Percentiles rank a stretch among this genome's conserved stretches.
Conservation (phyloP, 352 stramenopile genomes). For the Phytophthora niederhauseri region DNA sequence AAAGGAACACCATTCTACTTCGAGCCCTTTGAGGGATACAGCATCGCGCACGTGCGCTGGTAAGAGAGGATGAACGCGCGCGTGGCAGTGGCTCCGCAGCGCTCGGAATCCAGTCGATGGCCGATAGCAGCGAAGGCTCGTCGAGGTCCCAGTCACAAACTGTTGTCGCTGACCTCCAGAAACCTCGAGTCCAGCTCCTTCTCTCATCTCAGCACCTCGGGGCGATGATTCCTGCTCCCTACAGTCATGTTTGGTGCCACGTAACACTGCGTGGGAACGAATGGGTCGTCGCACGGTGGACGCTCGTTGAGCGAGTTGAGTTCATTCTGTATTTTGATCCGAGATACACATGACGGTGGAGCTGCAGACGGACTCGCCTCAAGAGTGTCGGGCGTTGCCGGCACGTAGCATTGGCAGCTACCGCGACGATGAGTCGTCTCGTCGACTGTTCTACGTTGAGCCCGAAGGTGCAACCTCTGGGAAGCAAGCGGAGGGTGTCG, state of each 20-base stretch:
- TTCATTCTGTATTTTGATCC: background rate
- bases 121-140: background rate
- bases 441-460: slow-evolving; percentile 19
- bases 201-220: background rate
- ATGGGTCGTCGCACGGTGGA: slow-evolving; percentile 2
- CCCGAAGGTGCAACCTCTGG: background rate
- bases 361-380: background rate
- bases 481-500: background rate
- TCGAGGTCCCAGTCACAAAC: background rate
- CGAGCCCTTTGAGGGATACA: background rate
- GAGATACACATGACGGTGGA: background rate
- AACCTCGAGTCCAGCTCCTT: slow-evolving; percentile 2
- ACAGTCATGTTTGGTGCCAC: background rate
- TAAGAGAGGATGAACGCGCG: background rate
- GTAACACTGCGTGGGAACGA: background rate
- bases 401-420: slow-evolving; percentile 2
- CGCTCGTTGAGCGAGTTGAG: background rate
- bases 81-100: background rate
- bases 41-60: background rate
- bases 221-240: slow-evolving; percentile 2
- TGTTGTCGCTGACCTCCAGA: background rate
- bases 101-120: background rate
- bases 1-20: no score
- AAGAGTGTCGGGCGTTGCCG: background rate
- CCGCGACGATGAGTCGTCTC: background rate